Conservation (phyloP, 768 basidiomycete genomes). For the Suillus ampliporus region DNA sequence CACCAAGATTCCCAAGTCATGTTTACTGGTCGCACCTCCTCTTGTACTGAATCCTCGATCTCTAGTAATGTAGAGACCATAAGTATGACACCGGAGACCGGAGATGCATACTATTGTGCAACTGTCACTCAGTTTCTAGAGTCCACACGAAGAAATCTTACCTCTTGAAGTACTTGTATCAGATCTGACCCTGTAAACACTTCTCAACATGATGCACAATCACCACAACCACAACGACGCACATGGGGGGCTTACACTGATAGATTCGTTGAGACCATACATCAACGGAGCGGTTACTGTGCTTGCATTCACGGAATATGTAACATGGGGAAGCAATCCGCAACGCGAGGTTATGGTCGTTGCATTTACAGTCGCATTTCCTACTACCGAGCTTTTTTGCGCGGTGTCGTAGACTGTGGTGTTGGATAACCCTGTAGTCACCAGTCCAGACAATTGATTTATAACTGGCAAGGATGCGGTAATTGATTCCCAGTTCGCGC, state of each 20-base stretch:
- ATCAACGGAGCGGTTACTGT: neutral
- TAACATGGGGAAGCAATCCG: constrained; percentile 5
- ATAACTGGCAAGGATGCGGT: constrained; percentile 2
- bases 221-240: neutral
- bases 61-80: neutral
- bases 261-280: neutral
- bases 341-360: constrained; percentile 18
- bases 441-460: neutral
- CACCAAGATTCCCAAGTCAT: neutral
- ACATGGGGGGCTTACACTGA: neutral
- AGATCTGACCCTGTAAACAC: neutral
- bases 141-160: neutral
- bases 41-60: neutral
- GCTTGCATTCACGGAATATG: neutral
- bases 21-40: neutral
- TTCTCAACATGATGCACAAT: neutral
- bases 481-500: neutral
- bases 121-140: neutral
- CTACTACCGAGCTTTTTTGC: neutral
- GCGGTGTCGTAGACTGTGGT: constrained; percentile 21
- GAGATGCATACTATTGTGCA: neutral
- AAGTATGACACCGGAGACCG: neutral
- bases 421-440: constrained; percentile 12
- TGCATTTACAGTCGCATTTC: constrained; percentile 20
- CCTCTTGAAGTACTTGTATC: neutral